Percentiles rank a stretch among this genome's conserved stretches.
Conservation (phyloP, 208 protist genomes). For the Leptomonas seymouri region DNA sequence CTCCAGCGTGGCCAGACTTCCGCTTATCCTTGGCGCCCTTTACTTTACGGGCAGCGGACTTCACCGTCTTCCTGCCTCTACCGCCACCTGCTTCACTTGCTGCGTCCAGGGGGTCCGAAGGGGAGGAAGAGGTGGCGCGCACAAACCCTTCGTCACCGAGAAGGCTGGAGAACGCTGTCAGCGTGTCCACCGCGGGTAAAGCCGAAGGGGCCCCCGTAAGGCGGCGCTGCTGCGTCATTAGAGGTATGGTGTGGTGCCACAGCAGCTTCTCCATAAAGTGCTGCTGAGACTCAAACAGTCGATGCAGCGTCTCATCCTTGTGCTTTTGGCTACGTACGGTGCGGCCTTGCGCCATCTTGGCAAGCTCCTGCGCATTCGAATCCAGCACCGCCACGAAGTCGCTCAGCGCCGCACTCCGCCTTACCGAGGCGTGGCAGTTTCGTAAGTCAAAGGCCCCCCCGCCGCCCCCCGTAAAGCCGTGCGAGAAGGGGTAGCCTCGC, state of each 20-base stretch:
- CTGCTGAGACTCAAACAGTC: constrained; percentile 78
- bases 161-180: constrained; percentile 25
- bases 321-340: constrained; percentile 40
- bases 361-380: constrained; percentile 29
- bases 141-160: constrained; percentile 36
- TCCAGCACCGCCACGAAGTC: constrained; percentile 29
- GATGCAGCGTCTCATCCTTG: constrained; percentile 50
- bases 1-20: background rate
- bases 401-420: constrained; percentile 28
- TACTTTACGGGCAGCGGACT: constrained; percentile 11
- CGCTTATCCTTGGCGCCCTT: constrained; percentile 19
- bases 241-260: constrained; percentile 55
- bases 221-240: constrained; percentile 43
- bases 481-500: constrained; percentile 17
- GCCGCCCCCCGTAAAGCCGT: constrained; percentile 24
- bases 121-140: background rate
- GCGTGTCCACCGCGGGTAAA: constrained; percentile 1
- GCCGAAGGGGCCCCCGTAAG: constrained; percentile 25
- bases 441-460: constrained; percentile 60
- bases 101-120: background rate
- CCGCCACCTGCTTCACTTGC: background rate
- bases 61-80: constrained; percentile 15
- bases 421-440: constrained; percentile 28
- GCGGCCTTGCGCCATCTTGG: constrained; percentile 27
- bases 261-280: constrained; percentile 68